Base-by-base conservation (phyloP, 1,139 yeast genomes). In the Pichia sp. region DNA sequence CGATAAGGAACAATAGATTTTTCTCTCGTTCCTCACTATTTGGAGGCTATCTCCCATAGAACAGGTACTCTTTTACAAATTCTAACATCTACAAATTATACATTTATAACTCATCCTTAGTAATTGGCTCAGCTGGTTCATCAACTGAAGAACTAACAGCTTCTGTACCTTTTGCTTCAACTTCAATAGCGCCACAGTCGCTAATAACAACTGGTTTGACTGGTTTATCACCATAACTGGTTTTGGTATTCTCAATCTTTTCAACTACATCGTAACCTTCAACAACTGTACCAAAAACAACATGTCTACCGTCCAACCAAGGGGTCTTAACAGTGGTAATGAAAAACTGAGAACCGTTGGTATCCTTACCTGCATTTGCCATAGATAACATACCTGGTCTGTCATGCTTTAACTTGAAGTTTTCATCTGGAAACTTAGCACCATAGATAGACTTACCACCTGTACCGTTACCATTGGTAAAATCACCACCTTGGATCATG, bases 401-500 rank as follows among this genome's bases (percentile, higher is more conserved):
- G 60, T 72, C 78, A 56, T 75, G 80, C 62, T 72, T 74, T 56
- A 75, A 66, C 31, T 54, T 52, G 53, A 75, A 75, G 63, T 75
- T 74, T 57, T 75, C 81, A 54, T 75, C 81, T 5, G 63, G 68
- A 49, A 75, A 75, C 60, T 71, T 74, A 35, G 67, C 69, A 34
- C 81, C 80, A 53, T 73, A 74, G 46, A 74, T 74, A 14, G 79
- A 74, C 55, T 71, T 71, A 38, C 81, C 81, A 44, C 81, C 80
- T 53, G 68, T 71, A 35, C 81, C 81, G 50, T 72, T 67, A 44
- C 79, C 79, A 43, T 71, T 69, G 47, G 76, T 77, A 56, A 66
- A 75, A 60, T 75, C 81, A 50, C 81, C 81, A 51, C 80, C 80
- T 61, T 75, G 81, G 47, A 75, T 62, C 81, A 75, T 75, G 53